Conservation (phyloP, 2,329 filamentous ascomycete genomes). For the Anthostomella pinea region DNA sequence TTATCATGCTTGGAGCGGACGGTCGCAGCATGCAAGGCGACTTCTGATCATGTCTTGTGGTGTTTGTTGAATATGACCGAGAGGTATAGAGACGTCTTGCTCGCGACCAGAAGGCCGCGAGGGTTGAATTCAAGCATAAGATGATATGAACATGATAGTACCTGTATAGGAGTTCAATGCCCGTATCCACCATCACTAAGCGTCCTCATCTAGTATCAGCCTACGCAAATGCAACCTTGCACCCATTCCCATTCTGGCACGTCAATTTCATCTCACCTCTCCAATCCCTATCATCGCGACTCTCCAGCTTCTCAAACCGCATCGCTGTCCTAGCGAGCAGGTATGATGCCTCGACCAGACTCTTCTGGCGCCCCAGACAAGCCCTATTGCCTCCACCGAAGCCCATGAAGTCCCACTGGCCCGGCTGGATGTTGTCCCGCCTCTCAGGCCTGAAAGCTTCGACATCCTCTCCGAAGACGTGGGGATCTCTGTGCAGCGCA, state of each 20-base stretch:
- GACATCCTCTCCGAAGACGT: slow-evolving; percentile 12
- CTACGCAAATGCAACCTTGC: slow-evolving; percentile 22
- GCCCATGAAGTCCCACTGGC: slow-evolving; percentile 11
- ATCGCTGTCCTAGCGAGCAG: slow-evolving; percentile 9
- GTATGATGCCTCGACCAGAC: slow-evolving; percentile 10
- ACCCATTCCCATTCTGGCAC: slow-evolving; percentile 16
- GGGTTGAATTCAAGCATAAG: too few relatives aligned
- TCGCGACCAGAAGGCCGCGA: too few relatives aligned
- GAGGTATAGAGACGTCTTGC: too few relatives aligned
- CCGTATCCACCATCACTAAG: too few relatives aligned
- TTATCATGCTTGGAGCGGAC: too few relatives aligned
- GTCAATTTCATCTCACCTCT: slow-evolving; percentile 14
- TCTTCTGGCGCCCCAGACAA: slow-evolving; percentile 13
- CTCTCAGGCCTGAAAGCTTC: slow-evolving; percentile 13
- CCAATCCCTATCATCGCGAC: slow-evolving; percentile 8
- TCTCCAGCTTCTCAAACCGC: slow-evolving; percentile 3
- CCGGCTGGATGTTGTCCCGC: slow-evolving; percentile 12
- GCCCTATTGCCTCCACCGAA: slow-evolving; percentile 13
- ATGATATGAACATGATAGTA: too few relatives aligned
- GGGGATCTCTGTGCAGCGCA: slow-evolving; percentile 10
- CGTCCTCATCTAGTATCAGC: too few relatives aligned
- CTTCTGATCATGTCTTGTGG: too few relatives aligned
- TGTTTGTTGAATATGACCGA: too few relatives aligned
- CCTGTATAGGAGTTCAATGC: too few relatives aligned
- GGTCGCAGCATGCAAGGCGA: too few relatives aligned